A percentile compares a stretch with the other conserved stretches of the same genome.
Conservation (phyloP, 108 stramenopile species). For the Schizochytrium sp. region DNA sequence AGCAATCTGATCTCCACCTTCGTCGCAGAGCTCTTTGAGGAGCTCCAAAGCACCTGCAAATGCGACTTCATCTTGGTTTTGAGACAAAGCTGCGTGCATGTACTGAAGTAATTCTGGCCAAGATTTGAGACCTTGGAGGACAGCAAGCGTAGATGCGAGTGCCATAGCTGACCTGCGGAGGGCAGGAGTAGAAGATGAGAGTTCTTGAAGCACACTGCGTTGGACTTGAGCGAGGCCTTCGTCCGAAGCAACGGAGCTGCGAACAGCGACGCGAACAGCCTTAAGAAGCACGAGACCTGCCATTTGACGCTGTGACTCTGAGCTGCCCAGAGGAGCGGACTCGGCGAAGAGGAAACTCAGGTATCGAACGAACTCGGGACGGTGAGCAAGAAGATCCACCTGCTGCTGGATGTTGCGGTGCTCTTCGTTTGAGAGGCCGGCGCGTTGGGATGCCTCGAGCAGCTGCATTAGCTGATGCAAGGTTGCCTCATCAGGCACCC, state of each 20-base stretch:
- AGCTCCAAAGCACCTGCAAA: not conserved
- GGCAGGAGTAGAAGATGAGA: not conserved
- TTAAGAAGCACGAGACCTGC: slow-evolving; percentile 34
- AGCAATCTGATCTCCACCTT: slow-evolving; percentile 29
- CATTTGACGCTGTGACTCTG: not conserved
- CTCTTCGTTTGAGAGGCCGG: slow-evolving; percentile 31
- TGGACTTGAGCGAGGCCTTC: slow-evolving; percentile 21
- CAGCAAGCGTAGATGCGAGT: slow-evolving; percentile 32
- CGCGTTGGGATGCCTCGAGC: slow-evolving; percentile 11
- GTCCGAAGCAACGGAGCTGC: not conserved
- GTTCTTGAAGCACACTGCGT: slow-evolving; percentile 4
- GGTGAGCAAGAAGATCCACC: slow-evolving; percentile 32
- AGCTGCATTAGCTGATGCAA: slow-evolving; percentile 34
- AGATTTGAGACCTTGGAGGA: not conserved
- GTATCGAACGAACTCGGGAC: slow-evolving; percentile 19
- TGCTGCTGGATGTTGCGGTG: slow-evolving; percentile 31
- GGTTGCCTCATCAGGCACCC: not conserved
- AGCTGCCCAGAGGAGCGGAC: not conserved
- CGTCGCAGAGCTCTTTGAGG: slow-evolving; percentile 53
- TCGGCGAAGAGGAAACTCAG: slow-evolving; percentile 3
- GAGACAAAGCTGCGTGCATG: not conserved
- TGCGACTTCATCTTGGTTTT: not conserved
- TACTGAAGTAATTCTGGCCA: slow-evolving; percentile 35
- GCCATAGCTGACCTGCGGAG: slow-evolving; percentile 15
- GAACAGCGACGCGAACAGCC: slow-evolving; percentile 45